A percentile compares a stretch with the other conserved stretches of the same genome.
phyloP scores from a whole-genome alignment of 805 yeast genomes.

The Zygoascus tannicola region DNA sequence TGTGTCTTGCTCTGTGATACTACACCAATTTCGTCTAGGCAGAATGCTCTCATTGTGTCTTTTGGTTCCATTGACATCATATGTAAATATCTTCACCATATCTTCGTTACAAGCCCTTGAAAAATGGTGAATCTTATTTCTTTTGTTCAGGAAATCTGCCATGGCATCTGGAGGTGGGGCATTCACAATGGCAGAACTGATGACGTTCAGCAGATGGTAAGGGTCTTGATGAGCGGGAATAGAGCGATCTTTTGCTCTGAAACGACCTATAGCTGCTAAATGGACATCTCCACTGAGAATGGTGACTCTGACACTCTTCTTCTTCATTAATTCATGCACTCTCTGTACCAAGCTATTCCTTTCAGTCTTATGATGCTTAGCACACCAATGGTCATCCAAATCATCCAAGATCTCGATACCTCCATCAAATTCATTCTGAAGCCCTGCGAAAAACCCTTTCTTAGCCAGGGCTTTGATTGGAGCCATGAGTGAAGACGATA shows the following conservation, averaged over 20 bases:
- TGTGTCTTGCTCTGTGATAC: constrained; percentile 23
- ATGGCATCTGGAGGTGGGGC: constrained; percentile 88
- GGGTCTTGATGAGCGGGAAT: constrained; percentile 62
- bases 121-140: constrained; percentile 50
- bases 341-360: constrained; percentile 58
- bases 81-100: constrained; percentile 58
- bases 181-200: constrained; percentile 84
- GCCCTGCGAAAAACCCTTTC: constrained; percentile 48
- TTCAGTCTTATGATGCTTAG: constrained; percentile 75
- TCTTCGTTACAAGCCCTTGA: constrained; percentile 65
- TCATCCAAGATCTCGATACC: constrained; percentile 86
- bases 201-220: constrained; percentile 57
- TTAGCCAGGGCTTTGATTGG: constrained; percentile 51
- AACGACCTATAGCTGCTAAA: constrained; percentile 72
- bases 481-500: constrained; percentile 43
- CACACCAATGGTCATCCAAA: constrained; percentile 95
- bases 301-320: constrained; percentile 62
- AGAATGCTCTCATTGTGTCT: constrained; percentile 44
- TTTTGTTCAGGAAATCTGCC: constrained; percentile 60
- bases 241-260: constrained; percentile 42
- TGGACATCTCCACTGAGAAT: constrained; percentile 92
- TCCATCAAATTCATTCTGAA: constrained; percentile 89
- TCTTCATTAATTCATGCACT: constrained; percentile 58
- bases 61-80: constrained; percentile 45
- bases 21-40: constrained; percentile 50